These are phyloP conservation scores for Jatropha multifida DNA, from an alignment of 441 rosid species.

Conservation along the genomic window DNA sequence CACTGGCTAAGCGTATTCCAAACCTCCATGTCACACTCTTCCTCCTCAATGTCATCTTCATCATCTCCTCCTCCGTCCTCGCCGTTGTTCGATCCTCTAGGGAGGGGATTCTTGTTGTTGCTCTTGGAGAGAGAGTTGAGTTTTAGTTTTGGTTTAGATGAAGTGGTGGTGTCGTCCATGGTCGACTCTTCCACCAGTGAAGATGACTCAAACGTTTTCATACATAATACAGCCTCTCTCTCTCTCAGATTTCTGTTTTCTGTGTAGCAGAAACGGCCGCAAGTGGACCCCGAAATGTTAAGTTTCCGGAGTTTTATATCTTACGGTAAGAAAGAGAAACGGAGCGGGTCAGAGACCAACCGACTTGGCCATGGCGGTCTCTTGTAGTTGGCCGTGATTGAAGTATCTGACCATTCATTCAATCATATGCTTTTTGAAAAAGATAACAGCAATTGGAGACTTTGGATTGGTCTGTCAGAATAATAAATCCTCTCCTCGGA, in stretches of 20 bases:
- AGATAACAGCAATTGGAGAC: not conserved
- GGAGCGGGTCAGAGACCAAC: slow-evolving; percentile 10
- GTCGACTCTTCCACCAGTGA: slow-evolving; percentile 24
- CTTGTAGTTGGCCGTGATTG: slow-evolving; percentile 13
- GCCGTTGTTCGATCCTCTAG: not conserved
- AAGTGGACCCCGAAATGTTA: not conserved
- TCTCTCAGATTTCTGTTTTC: not conserved
- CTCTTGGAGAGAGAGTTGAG: not conserved
- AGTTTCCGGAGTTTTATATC: slow-evolving; percentile 8
- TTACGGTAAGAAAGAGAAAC: slow-evolving; percentile 9
- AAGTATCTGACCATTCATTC: slow-evolving; percentile 21
- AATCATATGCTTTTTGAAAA: not conserved
- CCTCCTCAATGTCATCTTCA: slow-evolving; percentile 25
- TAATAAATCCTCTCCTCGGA: not conserved
- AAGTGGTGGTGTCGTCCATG: slow-evolving; percentile 25
- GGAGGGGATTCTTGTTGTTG: not conserved
- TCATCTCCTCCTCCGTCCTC: not conserved
- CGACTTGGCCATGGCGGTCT: slow-evolving; percentile 20
- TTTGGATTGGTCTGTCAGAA: slow-evolving; percentile 19
- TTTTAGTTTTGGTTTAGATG: not conserved
- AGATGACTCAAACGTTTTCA: slow-evolving; percentile 1
- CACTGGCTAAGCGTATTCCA: slow-evolving; percentile 53
- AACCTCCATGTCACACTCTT: slow-evolving; percentile 46
- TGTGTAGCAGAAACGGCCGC: not conserved
- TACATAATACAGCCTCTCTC: not conserved